A percentile compares a stretch with the other conserved stretches of the same genome.
These are phyloP conservation scores for Neonectria neomacrospora DNA, from an alignment of 2,329 filamentous ascomycete genomes.

Conservation along the genomic window DNA sequence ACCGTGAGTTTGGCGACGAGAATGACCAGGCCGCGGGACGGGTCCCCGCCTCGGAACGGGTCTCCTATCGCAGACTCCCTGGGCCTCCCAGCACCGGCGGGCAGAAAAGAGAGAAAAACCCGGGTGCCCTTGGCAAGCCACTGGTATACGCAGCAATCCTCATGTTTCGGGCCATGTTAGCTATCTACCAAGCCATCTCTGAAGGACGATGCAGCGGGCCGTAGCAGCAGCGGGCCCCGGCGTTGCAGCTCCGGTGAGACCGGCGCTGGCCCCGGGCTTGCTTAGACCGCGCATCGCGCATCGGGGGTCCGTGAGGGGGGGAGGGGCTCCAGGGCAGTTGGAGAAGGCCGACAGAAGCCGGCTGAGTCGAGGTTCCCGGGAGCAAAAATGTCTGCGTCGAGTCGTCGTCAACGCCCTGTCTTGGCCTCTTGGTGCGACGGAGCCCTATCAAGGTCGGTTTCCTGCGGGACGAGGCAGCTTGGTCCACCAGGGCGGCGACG, in stretches of 20 bases:
- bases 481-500: conserved; percentile 17
- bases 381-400: neutral
- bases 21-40: conserved; percentile 9
- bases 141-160: neutral
- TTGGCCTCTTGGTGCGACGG: neutral
- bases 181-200: conserved; percentile 6
- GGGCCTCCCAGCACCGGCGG: neutral
- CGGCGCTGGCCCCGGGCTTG: conserved; percentile 7
- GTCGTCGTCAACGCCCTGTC: conserved; percentile 6
- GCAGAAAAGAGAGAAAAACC: neutral
- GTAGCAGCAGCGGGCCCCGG: conserved; percentile 1
- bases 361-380: neutral
- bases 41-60: neutral
- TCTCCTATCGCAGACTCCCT: neutral
- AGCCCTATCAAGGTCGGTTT: conserved; percentile 22
- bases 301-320: neutral
- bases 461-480: conserved; percentile 23
- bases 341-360: conserved; percentile 31
- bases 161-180: neutral
- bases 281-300: conserved; percentile 16
- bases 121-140: neutral
- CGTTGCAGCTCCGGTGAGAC: conserved; percentile 14
- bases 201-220: conserved; percentile 13
- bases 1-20: conserved; percentile 12
- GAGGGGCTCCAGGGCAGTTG: conserved; percentile 12